These are phyloP conservation scores for Noccaea caerulescens DNA, from an alignment of 345 rosid genomes.

Conservation along the genomic window DNA sequence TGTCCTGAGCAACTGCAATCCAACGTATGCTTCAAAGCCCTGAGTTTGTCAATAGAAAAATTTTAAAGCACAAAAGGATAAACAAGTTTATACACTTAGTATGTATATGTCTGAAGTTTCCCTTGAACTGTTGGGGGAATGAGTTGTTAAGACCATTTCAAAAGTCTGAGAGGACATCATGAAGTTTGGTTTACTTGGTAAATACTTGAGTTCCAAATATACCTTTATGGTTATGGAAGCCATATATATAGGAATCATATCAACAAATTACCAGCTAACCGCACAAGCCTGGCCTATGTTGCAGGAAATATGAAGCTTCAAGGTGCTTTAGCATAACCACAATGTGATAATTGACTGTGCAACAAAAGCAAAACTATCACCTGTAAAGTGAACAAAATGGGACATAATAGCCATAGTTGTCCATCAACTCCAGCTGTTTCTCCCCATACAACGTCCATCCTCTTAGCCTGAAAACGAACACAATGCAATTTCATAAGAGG, in stretches of 20 bases:
- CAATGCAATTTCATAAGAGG: background rate
- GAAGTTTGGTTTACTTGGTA: slow-evolving; percentile 8
- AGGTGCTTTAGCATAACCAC: background rate
- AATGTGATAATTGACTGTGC: background rate
- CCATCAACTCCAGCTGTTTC: slow-evolving; percentile 99
- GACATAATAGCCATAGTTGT: slow-evolving; percentile 88
- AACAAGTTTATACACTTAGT: background rate
- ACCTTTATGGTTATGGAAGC: background rate
- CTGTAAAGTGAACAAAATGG: slow-evolving; percentile 91
- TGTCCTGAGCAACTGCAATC: slow-evolving; percentile 79
- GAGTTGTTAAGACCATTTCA: slow-evolving; percentile 25
- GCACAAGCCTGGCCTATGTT: background rate
- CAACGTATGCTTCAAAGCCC: slow-evolving; percentile 97
- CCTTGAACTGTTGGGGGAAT: background rate
- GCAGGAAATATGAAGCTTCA: background rate
- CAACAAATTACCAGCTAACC: slow-evolving; percentile 17
- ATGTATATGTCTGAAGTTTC: background rate
- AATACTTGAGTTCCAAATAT: background rate
- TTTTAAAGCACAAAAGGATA: background rate
- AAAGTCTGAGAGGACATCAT: slow-evolving; percentile 3
- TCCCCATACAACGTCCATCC: slow-evolving; percentile 99
- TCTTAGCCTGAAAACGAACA: slow-evolving; percentile 71
- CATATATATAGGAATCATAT: slow-evolving; percentile 7
- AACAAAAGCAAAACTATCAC: slow-evolving; percentile 45
- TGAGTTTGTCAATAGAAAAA: slow-evolving; percentile 28